A percentile compares a stretch with the other conserved stretches of the same genome.
Evolutionary conservation across 768 basidiomycete species (phyloP).

Genomic region (Multifurca ochricompacta): DNA sequence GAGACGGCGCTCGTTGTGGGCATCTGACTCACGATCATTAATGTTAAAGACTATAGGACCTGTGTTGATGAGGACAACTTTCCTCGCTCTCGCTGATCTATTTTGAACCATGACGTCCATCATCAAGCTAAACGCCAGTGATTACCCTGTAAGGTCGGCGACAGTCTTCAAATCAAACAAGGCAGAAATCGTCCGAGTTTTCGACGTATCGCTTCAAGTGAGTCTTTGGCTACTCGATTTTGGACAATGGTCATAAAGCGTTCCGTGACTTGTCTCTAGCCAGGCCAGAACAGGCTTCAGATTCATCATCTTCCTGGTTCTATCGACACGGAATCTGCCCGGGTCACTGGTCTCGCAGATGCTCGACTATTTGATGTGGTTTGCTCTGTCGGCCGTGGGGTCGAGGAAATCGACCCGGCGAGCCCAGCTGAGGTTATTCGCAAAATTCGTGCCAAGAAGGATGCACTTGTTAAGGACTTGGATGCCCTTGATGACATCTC

Average conservation of each 20-base stretch:
- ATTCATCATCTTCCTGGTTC: slow-evolving; percentile 42
- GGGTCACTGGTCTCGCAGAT: slow-evolving; percentile 42
- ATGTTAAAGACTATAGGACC: neutral
- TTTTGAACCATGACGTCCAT: neutral
- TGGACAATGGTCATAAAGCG: neutral
- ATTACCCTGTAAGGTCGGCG: slow-evolving; percentile 44
- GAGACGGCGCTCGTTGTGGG: too few species aligned
- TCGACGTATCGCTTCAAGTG: slow-evolving; percentile 44
- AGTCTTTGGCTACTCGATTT: neutral
- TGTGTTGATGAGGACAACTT: neutral
- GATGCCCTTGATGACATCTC: slow-evolving; percentile 35
- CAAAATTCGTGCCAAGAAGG: slow-evolving; percentile 30
- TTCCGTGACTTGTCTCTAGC: slow-evolving; percentile 27
- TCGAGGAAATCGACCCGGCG: slow-evolving; percentile 21
- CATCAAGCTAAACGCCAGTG: slow-evolving; percentile 22
- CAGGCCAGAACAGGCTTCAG: slow-evolving; percentile 45
- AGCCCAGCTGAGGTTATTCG: slow-evolving; percentile 21
- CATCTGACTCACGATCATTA: too few species aligned
- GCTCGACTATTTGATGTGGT: slow-evolving; percentile 49
- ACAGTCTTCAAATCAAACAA: slow-evolving; percentile 49
- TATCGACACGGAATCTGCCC: slow-evolving; percentile 45
- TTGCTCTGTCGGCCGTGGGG: slow-evolving; percentile 32
- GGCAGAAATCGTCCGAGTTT: slow-evolving; percentile 49
- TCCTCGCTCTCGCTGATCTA: neutral
- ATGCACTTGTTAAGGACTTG: slow-evolving; percentile 32